Conservation (phyloP, 164 flowering plant species). For the Piper betle region DNA sequence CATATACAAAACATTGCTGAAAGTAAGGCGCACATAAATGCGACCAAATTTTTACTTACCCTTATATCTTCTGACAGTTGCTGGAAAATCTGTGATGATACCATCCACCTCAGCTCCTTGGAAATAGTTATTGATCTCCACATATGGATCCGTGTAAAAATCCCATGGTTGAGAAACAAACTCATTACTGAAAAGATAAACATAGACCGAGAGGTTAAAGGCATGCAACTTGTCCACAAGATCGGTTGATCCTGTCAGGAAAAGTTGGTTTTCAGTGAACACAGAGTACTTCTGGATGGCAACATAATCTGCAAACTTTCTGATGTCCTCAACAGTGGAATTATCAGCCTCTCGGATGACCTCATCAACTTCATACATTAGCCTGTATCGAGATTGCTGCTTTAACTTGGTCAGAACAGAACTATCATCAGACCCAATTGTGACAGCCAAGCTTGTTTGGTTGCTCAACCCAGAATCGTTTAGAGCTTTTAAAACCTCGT, state of each 20-base stretch:
- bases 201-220: conserved; percentile 45
- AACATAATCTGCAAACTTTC: conserved; percentile 58
- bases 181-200: conserved; percentile 53
- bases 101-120: conserved; percentile 38
- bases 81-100: conserved; percentile 79
- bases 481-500: conserved; percentile 46
- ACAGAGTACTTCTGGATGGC: conserved; percentile 46
- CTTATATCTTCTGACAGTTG: conserved; percentile 52
- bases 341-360: conserved; percentile 30
- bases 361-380: conserved; percentile 53
- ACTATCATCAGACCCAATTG: conserved; percentile 64
- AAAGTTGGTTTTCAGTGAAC: conserved; percentile 20
- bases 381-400: conserved; percentile 34
- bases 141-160: conserved; percentile 65
- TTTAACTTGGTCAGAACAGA: conserved; percentile 46
- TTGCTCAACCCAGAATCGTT: conserved; percentile 37
- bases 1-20: not conserved
- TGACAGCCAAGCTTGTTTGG: conserved; percentile 32
- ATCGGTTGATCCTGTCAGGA: conserved; percentile 26
- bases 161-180: conserved; percentile 83
- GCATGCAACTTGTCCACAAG: conserved; percentile 44
- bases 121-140: conserved; percentile 57
- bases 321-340: conserved; percentile 48
- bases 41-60: conserved; percentile 38
- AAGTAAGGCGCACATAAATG: not conserved